These are phyloP conservation scores for Hemileccinum impolitum DNA, from an alignment of 768 basidiomycete species.

Conservation along the genomic window DNA sequence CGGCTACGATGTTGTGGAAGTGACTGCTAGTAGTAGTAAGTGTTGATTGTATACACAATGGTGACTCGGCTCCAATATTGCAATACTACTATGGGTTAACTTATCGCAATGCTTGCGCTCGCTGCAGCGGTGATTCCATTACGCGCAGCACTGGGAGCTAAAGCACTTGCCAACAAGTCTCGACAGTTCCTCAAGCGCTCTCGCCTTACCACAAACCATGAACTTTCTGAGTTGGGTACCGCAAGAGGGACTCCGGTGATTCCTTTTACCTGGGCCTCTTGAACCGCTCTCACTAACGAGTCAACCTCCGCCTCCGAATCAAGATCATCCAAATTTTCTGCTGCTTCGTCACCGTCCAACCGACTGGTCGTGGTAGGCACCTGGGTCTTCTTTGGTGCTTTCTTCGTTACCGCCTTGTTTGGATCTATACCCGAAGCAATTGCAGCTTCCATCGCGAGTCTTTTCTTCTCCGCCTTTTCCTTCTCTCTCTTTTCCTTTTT, in stretches of 20 bases:
- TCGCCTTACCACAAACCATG: slow-evolving; percentile 78
- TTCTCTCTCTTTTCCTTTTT: slow-evolving; percentile 80
- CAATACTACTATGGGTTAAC: slow-evolving; percentile 4
- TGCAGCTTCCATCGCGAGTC: slow-evolving; percentile 65
- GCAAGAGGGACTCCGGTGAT: slow-evolving; percentile 65
- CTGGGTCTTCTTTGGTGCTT: slow-evolving; percentile 60
- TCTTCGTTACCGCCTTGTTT: slow-evolving; percentile 48
- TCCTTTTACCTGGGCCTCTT: slow-evolving; percentile 53
- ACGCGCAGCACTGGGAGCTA: slow-evolving; percentile 28
- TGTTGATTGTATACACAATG: neutral
- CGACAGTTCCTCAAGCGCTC: slow-evolving; percentile 59
- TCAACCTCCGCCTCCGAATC: slow-evolving; percentile 88
- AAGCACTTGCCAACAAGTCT: slow-evolving; percentile 54
- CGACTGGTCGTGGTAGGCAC: slow-evolving; percentile 49
- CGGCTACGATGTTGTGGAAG: neutral
- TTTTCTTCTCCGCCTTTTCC: slow-evolving; percentile 82
- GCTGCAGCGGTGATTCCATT: slow-evolving; percentile 21
- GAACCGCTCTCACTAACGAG: slow-evolving; percentile 60
- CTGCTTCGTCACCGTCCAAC: slow-evolving; percentile 55
- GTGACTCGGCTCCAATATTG: neutral
- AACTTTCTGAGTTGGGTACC: slow-evolving; percentile 66
- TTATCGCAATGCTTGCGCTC: slow-evolving; percentile 18
- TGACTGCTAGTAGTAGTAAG: too few relatives aligned
- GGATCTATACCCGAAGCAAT: slow-evolving; percentile 56
- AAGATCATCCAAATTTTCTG: slow-evolving; percentile 72